Percentiles rank a stretch among this genome's conserved stretches.
These are phyloP conservation scores for Raddia guianensis DNA, from an alignment of 176 grass and related monocot species.

Conservation along the genomic window DNA sequence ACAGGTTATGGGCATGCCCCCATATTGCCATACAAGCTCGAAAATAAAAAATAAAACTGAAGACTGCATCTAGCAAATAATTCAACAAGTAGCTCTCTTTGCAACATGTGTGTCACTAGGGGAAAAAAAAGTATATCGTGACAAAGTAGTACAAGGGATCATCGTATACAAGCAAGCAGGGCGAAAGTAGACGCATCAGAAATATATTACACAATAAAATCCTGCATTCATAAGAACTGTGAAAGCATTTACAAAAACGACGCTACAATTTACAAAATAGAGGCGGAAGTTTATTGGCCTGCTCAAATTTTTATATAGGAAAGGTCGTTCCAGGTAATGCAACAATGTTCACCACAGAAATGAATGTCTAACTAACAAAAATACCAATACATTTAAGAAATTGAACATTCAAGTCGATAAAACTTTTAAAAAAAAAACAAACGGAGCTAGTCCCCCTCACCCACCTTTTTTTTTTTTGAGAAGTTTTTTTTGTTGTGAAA, in stretches of 20 bases:
- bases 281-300: not conserved
- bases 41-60: no score
- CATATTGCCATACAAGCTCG: no score
- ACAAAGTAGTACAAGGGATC: not conserved
- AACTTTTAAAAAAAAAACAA: not conserved
- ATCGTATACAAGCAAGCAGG: not conserved
- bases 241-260: not conserved
- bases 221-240: not conserved
- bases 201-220: not conserved
- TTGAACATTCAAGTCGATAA: not conserved
- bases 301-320: constrained; percentile 5
- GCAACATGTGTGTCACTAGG: no score
- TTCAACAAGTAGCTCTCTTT: no score
- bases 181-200: not conserved
- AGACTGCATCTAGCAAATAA: no score
- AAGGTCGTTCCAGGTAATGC: not conserved
- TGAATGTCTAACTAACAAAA: constrained; percentile 28
- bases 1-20: no score
- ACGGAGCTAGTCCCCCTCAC: not conserved
- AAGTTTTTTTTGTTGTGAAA: constrained; percentile 26
- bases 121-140: no score
- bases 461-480: not conserved
- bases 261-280: not conserved
- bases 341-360: constrained; percentile 11
- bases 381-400: constrained; percentile 39